Conservation (phyloP, 106 monocot species). For the Platanthera guangdongensis region DNA sequence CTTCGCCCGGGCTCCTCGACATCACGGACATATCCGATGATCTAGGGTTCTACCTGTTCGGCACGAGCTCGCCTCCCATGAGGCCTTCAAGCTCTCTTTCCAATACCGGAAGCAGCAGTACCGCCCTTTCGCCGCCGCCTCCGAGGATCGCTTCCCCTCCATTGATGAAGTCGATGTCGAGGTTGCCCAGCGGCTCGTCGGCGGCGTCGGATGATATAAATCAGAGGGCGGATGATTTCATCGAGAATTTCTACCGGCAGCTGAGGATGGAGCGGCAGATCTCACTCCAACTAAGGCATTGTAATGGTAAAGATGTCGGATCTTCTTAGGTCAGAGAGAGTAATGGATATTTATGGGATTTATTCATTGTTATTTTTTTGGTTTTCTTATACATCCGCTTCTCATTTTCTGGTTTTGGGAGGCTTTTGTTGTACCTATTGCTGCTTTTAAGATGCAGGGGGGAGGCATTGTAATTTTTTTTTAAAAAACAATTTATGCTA, state of each 20-base stretch:
- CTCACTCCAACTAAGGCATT: constrained; percentile 47
- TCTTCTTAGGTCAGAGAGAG: background rate
- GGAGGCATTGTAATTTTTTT: no score
- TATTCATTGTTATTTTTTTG: background rate
- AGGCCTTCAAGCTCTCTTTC: constrained; percentile 15
- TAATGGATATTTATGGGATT: background rate
- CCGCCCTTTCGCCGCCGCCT: constrained; percentile 4
- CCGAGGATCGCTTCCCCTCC: constrained; percentile 1
- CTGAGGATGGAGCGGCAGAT: constrained; percentile 55
- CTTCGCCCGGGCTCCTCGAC: constrained; percentile 30
- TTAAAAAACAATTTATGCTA: no score
- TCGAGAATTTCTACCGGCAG: constrained; percentile 47
- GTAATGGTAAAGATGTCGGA: constrained; percentile 6
- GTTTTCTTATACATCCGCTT: background rate
- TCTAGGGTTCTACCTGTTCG: background rate
- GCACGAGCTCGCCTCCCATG: background rate
- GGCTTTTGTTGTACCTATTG: no score
- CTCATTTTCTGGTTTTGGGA: background rate
- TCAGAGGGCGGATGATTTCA: constrained; percentile 49
- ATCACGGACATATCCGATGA: constrained; percentile 13
- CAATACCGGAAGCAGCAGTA: background rate
- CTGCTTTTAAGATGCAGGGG: no score
- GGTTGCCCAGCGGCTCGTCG: constrained; percentile 10
- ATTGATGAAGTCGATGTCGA: constrained; percentile 1
- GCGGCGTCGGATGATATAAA: constrained; percentile 37